phyloP scores from a whole-genome alignment of 2,329 filamentous ascomycete genomes.

The Talaromyces sp. region DNA sequence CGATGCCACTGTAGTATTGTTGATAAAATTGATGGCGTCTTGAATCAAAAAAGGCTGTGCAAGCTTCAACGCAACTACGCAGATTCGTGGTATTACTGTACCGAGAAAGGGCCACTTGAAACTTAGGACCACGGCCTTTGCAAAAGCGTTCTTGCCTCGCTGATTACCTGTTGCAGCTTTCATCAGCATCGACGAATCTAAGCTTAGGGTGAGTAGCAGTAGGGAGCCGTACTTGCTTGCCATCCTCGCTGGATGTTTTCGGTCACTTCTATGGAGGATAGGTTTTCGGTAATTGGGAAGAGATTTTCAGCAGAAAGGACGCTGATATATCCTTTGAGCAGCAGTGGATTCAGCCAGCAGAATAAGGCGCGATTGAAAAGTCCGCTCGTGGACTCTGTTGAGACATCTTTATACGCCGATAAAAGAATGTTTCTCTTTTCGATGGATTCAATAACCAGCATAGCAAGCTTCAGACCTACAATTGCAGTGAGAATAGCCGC shows the following conservation, averaged over 20 bases:
- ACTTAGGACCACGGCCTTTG: background rate
- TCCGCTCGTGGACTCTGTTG: slow-evolving; percentile 45
- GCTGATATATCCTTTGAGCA: slow-evolving; percentile 29
- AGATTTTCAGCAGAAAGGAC: slow-evolving; percentile 34
- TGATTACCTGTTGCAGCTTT: background rate
- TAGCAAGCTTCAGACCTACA: slow-evolving; percentile 34
- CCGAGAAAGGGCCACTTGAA: slow-evolving; percentile 11
- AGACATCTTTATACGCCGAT: slow-evolving; percentile 27
- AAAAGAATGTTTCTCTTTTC: slow-evolving; percentile 33
- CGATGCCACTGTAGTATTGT: slow-evolving; percentile 1
- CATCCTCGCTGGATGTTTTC: background rate
- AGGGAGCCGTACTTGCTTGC: background rate
- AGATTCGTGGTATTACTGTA: slow-evolving; percentile 18
- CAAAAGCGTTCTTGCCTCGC: slow-evolving; percentile 4
- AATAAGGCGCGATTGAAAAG: slow-evolving; percentile 41
- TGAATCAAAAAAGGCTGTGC: slow-evolving; percentile 22
- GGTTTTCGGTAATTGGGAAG: slow-evolving; percentile 28
- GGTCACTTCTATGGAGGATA: background rate
- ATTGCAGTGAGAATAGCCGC: slow-evolving; percentile 31
- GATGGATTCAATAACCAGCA: slow-evolving; percentile 34
- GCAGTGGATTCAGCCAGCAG: slow-evolving; percentile 38
- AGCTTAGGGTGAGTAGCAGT: background rate
- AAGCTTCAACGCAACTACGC: slow-evolving; percentile 18
- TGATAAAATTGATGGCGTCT: slow-evolving; percentile 18
- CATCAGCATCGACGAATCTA: background rate